Evolutionary conservation across 495 filamentous ascomycete species (phyloP), one percentile per base, ranked within the genome.

Genomic region (Penicillium soppii): DNA sequence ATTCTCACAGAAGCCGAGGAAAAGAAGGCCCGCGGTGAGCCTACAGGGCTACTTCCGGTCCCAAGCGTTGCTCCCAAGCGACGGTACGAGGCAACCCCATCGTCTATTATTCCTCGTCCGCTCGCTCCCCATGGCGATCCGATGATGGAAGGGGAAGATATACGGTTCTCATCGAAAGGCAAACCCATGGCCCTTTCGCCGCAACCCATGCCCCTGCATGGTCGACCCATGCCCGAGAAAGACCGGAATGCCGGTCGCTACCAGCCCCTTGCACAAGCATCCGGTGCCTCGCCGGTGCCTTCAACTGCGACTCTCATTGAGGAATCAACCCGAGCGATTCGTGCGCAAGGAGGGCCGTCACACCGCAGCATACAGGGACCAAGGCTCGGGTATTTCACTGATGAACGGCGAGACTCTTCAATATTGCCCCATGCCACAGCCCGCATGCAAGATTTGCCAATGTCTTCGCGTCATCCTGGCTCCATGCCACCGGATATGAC

Each of bases 1-100:
- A 79, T 87, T 26, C 85, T 89, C 4, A 68, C 75, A 5, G 81
- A 84, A 22, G 88, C 91, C 3, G 89, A 97, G 59, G 71, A 73
- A 16, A 88, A 84, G 68, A 85, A 80, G 40, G 59, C 72, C 23
- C 72, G 83, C 30, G 90, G 90, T 25, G 89, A 91, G 65, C 82
- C 87, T 25, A 71, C 80, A 48, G 82, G 86, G 19, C 83, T 85
- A 8, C 76, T 87, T 23, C 89, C 89, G 22, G 67, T 74, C 2
- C 80, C 80, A 5, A 71, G 77, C 54, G 82, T 82, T 29, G 74
- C 78, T 8, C 79, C 81, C 3, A 88, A 83, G 66, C 80, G 70
- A 55, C 82, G 70, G 27, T 82, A 77, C 63, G 80, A 80, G 52
- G 68, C 61, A 61, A 83, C 67, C 56, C 77, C 75, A 39, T 81